Conservation (phyloP, 176 grass and related monocot species). For the Aegilops bicornis region DNA sequence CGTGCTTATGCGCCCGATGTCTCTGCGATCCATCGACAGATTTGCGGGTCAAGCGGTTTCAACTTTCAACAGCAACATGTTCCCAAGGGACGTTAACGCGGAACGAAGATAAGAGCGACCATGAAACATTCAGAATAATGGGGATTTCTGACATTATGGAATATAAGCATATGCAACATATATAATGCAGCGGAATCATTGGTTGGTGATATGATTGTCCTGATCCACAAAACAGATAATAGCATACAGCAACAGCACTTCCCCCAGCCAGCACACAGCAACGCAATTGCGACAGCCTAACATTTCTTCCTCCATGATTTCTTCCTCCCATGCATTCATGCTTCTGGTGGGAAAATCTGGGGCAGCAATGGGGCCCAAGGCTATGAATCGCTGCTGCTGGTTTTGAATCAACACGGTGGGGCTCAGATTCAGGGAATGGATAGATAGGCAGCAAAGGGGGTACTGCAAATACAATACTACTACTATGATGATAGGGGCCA, state of each 20-base stretch:
- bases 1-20: not conserved
- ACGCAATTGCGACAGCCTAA: slow-evolving; percentile 28
- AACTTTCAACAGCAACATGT: slow-evolving; percentile 28
- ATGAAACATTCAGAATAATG: slow-evolving; percentile 27
- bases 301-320: slow-evolving; percentile 30
- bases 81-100: not conserved
- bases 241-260: slow-evolving; percentile 22
- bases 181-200: slow-evolving; percentile 6
- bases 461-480: slow-evolving; percentile 25
- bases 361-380: slow-evolving; percentile 23
- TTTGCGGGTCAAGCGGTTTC: slow-evolving; percentile 37
- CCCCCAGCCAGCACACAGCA: slow-evolving; percentile 21
- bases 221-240: not conserved
- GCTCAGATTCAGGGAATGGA: slow-evolving; percentile 38
- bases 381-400: slow-evolving; percentile 16
- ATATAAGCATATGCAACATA: slow-evolving; percentile 9
- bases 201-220: not conserved
- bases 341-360: slow-evolving; percentile 39
- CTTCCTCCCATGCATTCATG: slow-evolving; percentile 4
- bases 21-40: not conserved
- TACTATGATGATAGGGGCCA: slow-evolving; percentile 5
- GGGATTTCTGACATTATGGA: slow-evolving; percentile 31
- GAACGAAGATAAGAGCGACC: slow-evolving; percentile 13
- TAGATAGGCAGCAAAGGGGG: slow-evolving; percentile 26
- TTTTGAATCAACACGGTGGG: slow-evolving; percentile 38